Conservation (phyloP, 805 yeast species). For the Candida krabiensis region DNA sequence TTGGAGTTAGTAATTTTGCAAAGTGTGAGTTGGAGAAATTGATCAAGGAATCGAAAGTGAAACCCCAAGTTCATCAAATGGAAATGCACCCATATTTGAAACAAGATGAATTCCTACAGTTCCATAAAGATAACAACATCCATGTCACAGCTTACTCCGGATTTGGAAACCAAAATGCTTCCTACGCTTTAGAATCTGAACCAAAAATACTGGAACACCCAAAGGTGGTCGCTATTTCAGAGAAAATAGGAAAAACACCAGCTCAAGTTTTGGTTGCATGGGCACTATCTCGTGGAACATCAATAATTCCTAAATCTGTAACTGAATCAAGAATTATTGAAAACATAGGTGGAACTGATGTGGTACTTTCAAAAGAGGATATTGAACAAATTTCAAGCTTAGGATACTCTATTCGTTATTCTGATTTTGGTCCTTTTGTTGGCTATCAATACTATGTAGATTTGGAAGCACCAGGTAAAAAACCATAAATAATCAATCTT, state of each 20-base stretch:
- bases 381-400: constrained; percentile 29
- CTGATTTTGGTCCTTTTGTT: constrained; percentile 34
- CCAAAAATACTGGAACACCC: constrained; percentile 43
- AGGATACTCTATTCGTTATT: constrained; percentile 30
- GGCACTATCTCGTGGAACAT: constrained; percentile 54
- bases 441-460: constrained; percentile 35
- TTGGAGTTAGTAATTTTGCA: constrained; percentile 81
- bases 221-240: constrained; percentile 42
- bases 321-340: constrained; percentile 39
- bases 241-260: constrained; percentile 40
- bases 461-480: constrained; percentile 34
- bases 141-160: constrained; percentile 75
- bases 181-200: constrained; percentile 43
- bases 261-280: constrained; percentile 56
- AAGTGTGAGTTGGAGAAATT: constrained; percentile 52
- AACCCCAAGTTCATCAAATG: constrained; percentile 57
- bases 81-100: constrained; percentile 73
- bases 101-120: constrained; percentile 56
- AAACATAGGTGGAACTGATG: constrained; percentile 32
- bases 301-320: constrained; percentile 50
- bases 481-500: no score
- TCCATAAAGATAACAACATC: constrained; percentile 49
- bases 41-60: constrained; percentile 47
- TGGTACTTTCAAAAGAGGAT: constrained; percentile 37
- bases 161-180: constrained; percentile 57